These are phyloP conservation scores for Mycena kentingensis DNA, from an alignment of 768 basidiomycete genomes.

Conservation along the genomic window DNA sequence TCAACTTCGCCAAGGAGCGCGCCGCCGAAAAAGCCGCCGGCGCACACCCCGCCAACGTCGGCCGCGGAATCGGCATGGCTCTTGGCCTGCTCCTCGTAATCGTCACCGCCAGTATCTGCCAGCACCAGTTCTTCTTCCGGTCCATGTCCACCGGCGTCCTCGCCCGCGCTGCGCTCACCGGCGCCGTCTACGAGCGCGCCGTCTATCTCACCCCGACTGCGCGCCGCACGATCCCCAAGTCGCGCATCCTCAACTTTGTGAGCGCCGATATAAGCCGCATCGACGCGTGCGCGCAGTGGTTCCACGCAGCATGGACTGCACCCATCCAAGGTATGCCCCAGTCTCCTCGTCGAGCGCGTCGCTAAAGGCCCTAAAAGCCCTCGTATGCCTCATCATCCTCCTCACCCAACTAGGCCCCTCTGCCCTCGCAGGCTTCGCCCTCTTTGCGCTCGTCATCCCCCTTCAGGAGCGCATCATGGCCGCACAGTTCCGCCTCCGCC, in stretches of 20 bases:
- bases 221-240: slow-evolving; percentile 60
- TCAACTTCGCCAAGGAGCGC: slow-evolving; percentile 57
- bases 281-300: slow-evolving; percentile 70
- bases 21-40: slow-evolving; percentile 40
- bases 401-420: slow-evolving; percentile 47
- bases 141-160: slow-evolving; percentile 71
- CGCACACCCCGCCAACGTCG: slow-evolving; percentile 41
- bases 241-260: slow-evolving; percentile 60
- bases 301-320: slow-evolving; percentile 60
- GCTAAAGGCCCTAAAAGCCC: slow-evolving; percentile 27
- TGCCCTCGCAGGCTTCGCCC: slow-evolving; percentile 51
- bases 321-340: slow-evolving; percentile 48
- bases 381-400: slow-evolving; percentile 52
- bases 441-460: slow-evolving; percentile 50
- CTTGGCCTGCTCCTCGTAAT: slow-evolving; percentile 54
- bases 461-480: slow-evolving; percentile 52
- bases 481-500: slow-evolving; percentile 43
- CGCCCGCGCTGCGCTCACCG: slow-evolving; percentile 65
- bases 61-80: slow-evolving; percentile 60
- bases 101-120: slow-evolving; percentile 53
- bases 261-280: slow-evolving; percentile 69
- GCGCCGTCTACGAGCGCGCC: slow-evolving; percentile 68
- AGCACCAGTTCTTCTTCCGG: slow-evolving; percentile 77
- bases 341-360: neutral
- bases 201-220: slow-evolving; percentile 66